Evolutionary conservation across 1,139 yeast species (phyloP).

Genomic region (Suhomyces ambrosiae): DNA sequence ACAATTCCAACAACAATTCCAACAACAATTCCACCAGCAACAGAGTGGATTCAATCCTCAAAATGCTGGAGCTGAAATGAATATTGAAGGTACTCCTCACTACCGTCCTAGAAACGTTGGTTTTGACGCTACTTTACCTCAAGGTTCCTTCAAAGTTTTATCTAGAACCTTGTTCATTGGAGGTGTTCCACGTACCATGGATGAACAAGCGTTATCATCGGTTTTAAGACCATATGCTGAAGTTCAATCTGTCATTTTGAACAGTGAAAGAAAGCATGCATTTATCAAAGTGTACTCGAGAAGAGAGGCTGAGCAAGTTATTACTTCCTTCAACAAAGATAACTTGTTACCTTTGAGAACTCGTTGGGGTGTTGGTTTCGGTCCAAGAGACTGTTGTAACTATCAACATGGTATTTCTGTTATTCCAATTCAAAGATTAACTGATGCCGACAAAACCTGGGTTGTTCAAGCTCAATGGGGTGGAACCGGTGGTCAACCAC

Average conservation of each 20-base stretch:
- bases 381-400: conserved; percentile 97
- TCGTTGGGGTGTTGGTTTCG: conserved; percentile 99
- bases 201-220: conserved; percentile 66
- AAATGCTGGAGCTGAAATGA: conserved; percentile 55
- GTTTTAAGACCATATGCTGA: conserved; percentile 88
- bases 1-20: conserved; percentile 12
- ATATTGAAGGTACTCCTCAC: conserved; percentile 70
- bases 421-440: conserved; percentile 81
- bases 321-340: conserved; percentile 56
- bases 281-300: conserved; percentile 97
- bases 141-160: conserved; percentile 77
- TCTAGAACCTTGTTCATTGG: conserved; percentile 93
- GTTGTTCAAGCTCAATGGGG: conserved; percentile 93
- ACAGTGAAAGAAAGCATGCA: conserved; percentile 90
- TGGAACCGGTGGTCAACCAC: conserved; percentile 91
- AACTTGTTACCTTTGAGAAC: conserved; percentile 66
- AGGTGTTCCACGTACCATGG: conserved; percentile 85
- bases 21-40: conserved; percentile 15
- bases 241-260: conserved; percentile 86
- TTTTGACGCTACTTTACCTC: conserved; percentile 71
- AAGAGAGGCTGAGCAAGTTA: conserved; percentile 82
- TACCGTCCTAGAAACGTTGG: conserved; percentile 71
- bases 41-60: conserved; percentile 7
- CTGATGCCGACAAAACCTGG: conserved; percentile 95
- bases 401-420: conserved; percentile 88